Base-by-base conservation (phyloP, 371 early-diverging fungal genomes). In the Apophysomyces ossiformis region DNA sequence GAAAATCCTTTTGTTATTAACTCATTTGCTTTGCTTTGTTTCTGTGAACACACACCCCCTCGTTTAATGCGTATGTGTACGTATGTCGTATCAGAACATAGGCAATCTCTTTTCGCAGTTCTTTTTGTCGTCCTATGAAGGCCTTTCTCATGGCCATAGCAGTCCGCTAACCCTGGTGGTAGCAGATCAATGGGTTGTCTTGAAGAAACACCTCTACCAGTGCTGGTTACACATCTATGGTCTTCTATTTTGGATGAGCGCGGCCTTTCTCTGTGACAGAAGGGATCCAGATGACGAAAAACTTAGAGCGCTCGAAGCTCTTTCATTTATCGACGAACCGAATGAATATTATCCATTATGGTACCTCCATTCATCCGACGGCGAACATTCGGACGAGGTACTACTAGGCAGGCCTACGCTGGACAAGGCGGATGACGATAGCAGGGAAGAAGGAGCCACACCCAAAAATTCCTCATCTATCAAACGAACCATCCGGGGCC, bases 231-330 rank as follows among this genome's bases (percentile, higher is more conserved):
- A 69, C 5, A 56, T 75, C 9, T 73, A 78, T 32, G 60, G 67
- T n/a, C 66, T 71, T 7, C 41, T 78, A 1, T 78, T 74, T 57
- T 78, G 78, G 78, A 62, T 71, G 13, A 41, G 62, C 13, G 50
- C 66, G n/a, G 70, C 65, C 7, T 36, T 61, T 18, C 18, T 62
- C 16, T 65, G 43, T 62, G 39, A 37, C 2, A 50, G 21, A 16
- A 9, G 9, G 8, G 5, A 16, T 18, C 54, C 16, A 5, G 58
- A 58, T 58, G 3, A 36, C 18, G 37, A 39, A 3, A 38, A 39
- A 58, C 18, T 39, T 16, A 32, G 59, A 63, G 18, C 58, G 43
- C 18, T 70, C 67, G 67, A 61, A 47, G n/a, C 43, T 57, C 12
- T 46, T 50, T 50, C 21, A 21, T 50, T 50, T 21, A 21, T 11